These are phyloP conservation scores for Fraxinus ornus DNA, from an alignment of 305 asterid species.

Conservation along the genomic window DNA sequence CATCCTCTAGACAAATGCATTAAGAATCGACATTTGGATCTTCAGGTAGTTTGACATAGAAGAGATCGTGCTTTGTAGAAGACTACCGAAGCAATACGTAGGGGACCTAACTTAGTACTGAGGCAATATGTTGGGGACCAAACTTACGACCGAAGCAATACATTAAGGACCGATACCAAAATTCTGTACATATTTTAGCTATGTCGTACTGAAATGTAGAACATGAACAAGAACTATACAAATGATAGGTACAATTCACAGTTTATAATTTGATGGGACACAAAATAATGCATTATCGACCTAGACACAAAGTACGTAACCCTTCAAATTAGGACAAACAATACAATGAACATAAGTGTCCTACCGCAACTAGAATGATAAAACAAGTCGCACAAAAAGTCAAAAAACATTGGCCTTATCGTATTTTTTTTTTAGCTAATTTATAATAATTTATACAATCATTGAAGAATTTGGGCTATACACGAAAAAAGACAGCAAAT, in stretches of 20 bases:
- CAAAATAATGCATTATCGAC: background rate
- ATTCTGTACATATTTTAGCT: background rate
- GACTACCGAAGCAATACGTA: background rate
- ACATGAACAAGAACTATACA: background rate
- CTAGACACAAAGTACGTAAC: background rate
- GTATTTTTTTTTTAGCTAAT: background rate
- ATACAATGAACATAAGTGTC: background rate
- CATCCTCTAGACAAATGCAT: background rate
- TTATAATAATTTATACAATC: background rate
- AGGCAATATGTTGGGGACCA: background rate
- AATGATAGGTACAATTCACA: background rate
- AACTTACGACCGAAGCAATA: background rate
- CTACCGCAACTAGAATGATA: slow-evolving; percentile 10
- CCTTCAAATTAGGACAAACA: background rate
- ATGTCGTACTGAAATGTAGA: background rate
- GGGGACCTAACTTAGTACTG: background rate
- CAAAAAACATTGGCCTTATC: slow-evolving; percentile 17
- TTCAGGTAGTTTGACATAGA: background rate
- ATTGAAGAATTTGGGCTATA: background rate
- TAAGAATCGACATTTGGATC: background rate
- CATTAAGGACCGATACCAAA: background rate
- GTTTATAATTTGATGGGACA: background rate
- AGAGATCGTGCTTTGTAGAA: slow-evolving; percentile 14
- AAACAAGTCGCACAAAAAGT: slow-evolving; percentile 1
- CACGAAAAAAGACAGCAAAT: background rate